Evolutionary conservation across 805 yeast genomes (phyloP), one percentile per base, ranked within the genome.

Genomic region (Wickerhamiella australiensis): DNA sequence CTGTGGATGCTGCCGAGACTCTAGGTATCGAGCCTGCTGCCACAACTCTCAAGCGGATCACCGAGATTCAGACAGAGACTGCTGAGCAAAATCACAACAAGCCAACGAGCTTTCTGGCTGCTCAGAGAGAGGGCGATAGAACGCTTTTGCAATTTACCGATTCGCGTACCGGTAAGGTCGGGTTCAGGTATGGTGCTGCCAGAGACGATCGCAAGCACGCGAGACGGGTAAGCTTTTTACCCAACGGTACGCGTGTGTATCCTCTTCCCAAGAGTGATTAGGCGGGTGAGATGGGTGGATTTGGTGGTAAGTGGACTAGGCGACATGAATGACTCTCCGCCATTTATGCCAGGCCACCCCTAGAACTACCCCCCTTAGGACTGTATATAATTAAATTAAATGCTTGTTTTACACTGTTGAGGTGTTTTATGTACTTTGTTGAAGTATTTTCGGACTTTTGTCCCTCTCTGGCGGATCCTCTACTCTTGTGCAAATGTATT

Each of bases 131-230:
- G 56, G 88, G 86, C 43, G 96, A 87, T 59, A 77, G 80, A 61
- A 66, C 75, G 47, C 73, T 73, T 47, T 84, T 82, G 73, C 78
- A 78, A 61, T 88, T 90, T 66, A 79, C 82, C 18, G 75, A 79
- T 54, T 82, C 86, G 42, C 78, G 75, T 61, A 85, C 82, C 44
- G 96, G 96, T 33, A 69, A 77, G 50, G 92, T 87, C 49, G 98
- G 97, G 46, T 78, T 69, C 75, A 79, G 97, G 62, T 90, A 90
- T 63, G 97, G 97, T 67, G 85, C 87, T 37, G 76, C 86, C 17
- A 74, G 80, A 56, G 85, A 96, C 70, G 97, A 90, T 67, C 80
- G 77, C 59, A 85, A 82, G 75, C 84, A 80, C 62, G 82, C 85
- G 64, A 79, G 97, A 51, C 57, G 61, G 51, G 66, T 65, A 31